Percentiles rank a stretch among this genome's conserved stretches.
These are phyloP conservation scores for Halophytophthora polymorphica DNA, from an alignment of 352 stramenopile species.

Conservation along the genomic window DNA sequence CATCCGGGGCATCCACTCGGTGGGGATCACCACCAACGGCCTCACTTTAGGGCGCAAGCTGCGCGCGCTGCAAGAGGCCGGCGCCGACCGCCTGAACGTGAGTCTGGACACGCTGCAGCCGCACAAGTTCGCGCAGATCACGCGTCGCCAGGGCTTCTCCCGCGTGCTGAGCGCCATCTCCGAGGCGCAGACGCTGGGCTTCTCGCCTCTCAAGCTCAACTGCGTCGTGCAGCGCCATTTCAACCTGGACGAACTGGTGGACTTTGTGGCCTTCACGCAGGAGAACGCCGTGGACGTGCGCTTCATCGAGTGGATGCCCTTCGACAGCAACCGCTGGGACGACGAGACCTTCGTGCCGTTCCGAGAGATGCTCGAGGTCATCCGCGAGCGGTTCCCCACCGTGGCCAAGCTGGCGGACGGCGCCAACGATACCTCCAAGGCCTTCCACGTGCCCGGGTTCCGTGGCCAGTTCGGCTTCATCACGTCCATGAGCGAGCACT, in stretches of 20 bases:
- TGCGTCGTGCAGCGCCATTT: constrained; percentile 96
- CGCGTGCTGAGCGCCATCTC: constrained; percentile 86
- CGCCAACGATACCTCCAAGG: constrained; percentile 96
- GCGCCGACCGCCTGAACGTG: constrained; percentile 92
- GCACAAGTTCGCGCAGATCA: constrained; percentile 92
- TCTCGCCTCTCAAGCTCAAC: constrained; percentile 94
- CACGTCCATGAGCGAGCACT: constrained; percentile 97
- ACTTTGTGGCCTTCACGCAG: constrained; percentile 93
- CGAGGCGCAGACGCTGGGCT: constrained; percentile 50
- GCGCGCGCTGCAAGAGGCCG: constrained; percentile 68
- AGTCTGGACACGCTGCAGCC: constrained; percentile 94
- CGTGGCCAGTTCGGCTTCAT: constrained; percentile 93
- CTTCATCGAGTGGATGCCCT: constrained; percentile 99
- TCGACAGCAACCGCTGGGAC: constrained; percentile 97
- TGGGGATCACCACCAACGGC: constrained; percentile 97
- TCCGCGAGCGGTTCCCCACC: constrained; percentile 37
- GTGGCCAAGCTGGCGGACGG: constrained; percentile 66
- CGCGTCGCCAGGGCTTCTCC: constrained; percentile 85
- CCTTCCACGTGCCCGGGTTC: constrained; percentile 76
- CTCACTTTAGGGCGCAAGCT: constrained; percentile 89
- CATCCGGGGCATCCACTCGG: constrained; percentile 67
- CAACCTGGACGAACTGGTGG: constrained; percentile 93
- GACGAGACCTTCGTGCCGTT: constrained; percentile 92
- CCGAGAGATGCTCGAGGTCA: constrained; percentile 86
- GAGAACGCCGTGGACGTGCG: constrained; percentile 89